A percentile compares a stretch with the other conserved stretches of the same genome.
phyloP scores from a whole-genome alignment of 306 rosid species.

The Glycine tomentella region DNA sequence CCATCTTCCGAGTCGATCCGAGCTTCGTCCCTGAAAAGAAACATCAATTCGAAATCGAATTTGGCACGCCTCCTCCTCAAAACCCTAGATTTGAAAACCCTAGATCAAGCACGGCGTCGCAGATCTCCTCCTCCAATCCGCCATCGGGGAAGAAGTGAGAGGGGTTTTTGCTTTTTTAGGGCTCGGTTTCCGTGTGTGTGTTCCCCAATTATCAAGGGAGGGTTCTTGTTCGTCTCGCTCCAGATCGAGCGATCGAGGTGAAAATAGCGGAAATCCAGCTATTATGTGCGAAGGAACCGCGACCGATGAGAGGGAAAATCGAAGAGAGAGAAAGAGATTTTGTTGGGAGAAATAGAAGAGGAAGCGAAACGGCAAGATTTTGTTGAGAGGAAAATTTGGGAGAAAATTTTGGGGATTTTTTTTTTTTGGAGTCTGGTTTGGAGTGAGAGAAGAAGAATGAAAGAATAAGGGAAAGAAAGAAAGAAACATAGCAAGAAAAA shows the following conservation, averaged over 20 bases:
- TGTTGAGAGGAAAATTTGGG: slow-evolving; percentile 36
- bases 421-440: slow-evolving; percentile 33
- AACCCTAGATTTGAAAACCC: slow-evolving; percentile 62
- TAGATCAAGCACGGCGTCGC: slow-evolving; percentile 58
- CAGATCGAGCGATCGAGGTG: slow-evolving; percentile 56
- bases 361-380: slow-evolving; percentile 57
- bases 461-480: background rate
- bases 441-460: background rate
- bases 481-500: background rate
- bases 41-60: slow-evolving; percentile 88
- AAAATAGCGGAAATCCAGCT: slow-evolving; percentile 65
- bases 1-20: slow-evolving; percentile 85
- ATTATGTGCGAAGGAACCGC: slow-evolving; percentile 69
- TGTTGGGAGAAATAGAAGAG: slow-evolving; percentile 36
- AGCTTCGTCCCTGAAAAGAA: slow-evolving; percentile 69
- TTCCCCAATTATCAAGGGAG: slow-evolving; percentile 25
- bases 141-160: background rate
- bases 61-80: slow-evolving; percentile 37
- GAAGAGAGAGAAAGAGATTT: background rate
- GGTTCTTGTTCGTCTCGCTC: slow-evolving; percentile 40
- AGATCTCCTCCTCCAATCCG: slow-evolving; percentile 59
- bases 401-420: slow-evolving; percentile 12
- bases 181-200: slow-evolving; percentile 51
- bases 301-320: slow-evolving; percentile 55
- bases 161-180: slow-evolving; percentile 50